Evolutionary conservation across 1,139 yeast species (phyloP).

Genomic region (Saccharomycopsis crataegensis): DNA sequence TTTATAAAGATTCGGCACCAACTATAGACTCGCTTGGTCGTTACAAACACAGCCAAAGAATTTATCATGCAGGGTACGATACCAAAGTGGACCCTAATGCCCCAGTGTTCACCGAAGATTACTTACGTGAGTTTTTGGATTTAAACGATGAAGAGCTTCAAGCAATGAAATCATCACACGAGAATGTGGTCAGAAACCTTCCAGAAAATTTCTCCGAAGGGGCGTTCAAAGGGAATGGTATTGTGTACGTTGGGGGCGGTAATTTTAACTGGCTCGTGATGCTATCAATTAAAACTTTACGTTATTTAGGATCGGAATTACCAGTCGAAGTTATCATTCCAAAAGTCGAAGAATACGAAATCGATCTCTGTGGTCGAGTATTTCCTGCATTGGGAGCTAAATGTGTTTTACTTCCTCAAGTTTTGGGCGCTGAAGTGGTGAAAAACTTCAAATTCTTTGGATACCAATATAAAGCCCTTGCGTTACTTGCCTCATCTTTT

Average conservation of each 20-base stretch:
- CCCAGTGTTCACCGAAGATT: conserved; percentile 34
- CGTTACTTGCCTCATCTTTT: conserved; percentile 70
- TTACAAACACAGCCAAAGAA: conserved; percentile 29
- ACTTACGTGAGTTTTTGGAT: conserved; percentile 45
- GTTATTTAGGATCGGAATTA: conserved; percentile 54
- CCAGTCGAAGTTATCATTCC: conserved; percentile 81
- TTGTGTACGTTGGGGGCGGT: conserved; percentile 81
- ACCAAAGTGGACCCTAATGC: conserved; percentile 26
- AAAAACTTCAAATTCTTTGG: conserved; percentile 52
- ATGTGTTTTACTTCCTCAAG: conserved; percentile 57
- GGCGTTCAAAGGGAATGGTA: conserved; percentile 57
- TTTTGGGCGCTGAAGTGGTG: conserved; percentile 41
- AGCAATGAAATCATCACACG: conserved; percentile 47
- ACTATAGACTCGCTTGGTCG: conserved; percentile 5
- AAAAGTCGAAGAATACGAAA: conserved; percentile 59
- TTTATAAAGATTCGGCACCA: conserved; percentile 10
- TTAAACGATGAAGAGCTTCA: conserved; percentile 40
- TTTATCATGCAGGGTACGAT: conserved; percentile 46
- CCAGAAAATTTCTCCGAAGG: conserved; percentile 41
- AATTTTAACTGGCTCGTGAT: conserved; percentile 66
- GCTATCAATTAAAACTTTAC: conserved; percentile 54
- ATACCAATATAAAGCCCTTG: conserved; percentile 73
- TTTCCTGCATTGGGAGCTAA: conserved; percentile 63
- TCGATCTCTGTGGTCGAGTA: conserved; percentile 53
- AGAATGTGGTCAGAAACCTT: conserved; percentile 40